Percentiles rank a stretch among this genome's conserved stretches.
Conservation (phyloP, 768 basidiomycete species). For the Mycena floridula region DNA sequence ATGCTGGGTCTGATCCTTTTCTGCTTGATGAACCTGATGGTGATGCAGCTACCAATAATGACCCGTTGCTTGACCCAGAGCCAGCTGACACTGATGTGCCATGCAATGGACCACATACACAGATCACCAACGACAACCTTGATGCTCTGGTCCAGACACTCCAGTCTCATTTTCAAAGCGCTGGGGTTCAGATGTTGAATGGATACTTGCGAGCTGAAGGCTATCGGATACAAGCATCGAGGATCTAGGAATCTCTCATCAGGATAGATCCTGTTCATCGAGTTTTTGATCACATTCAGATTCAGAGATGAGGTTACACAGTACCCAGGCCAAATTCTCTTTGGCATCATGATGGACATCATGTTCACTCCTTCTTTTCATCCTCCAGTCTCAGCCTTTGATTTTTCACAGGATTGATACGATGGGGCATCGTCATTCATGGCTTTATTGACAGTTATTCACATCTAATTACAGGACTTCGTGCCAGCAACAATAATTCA, state of each 20-base stretch:
- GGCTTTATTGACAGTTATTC: conserved; percentile 1
- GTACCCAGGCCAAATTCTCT: too few species aligned
- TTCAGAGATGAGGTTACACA: neutral
- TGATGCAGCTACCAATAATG: neutral
- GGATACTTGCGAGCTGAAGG: neutral
- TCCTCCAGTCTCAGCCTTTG: neutral
- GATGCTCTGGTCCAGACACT: neutral
- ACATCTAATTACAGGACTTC: conserved; percentile 12
- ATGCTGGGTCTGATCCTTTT: neutral
- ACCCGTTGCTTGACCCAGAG: neutral
- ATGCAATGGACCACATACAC: conserved; percentile 1
- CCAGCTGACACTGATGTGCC: conserved; percentile 8
- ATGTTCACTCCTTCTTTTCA: neutral
- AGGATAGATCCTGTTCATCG: neutral
- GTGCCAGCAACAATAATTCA: conserved; percentile 18
- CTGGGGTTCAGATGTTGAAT: neutral
- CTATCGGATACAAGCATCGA: neutral
- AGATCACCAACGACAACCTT: neutral
- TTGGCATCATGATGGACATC: neutral
- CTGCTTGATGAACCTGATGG: neutral
- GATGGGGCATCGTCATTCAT: too few species aligned
- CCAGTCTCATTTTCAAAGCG: neutral
- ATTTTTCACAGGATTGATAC: neutral
- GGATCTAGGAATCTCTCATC: conserved; percentile 4
- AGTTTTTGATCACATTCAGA: neutral